Conservation (phyloP, 2,329 filamentous ascomycete species). For the Diplocarpon mali region DNA sequence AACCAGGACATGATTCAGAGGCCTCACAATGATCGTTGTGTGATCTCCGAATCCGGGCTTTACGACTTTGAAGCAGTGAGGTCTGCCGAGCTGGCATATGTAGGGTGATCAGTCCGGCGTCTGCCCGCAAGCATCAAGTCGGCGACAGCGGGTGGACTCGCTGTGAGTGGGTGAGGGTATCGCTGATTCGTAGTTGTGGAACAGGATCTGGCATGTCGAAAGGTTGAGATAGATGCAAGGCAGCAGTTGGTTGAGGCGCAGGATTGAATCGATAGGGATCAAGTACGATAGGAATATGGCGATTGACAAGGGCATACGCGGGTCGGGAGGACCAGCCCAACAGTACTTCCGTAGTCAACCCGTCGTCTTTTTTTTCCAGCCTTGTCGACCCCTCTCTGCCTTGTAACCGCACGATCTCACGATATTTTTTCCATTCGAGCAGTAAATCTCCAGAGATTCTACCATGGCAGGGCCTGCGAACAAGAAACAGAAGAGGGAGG, state of each 20-base stretch:
- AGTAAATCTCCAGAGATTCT: neutral
- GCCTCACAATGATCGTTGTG: neutral
- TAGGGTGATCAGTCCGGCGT: neutral
- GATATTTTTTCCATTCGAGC: no score
- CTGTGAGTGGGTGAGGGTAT: neutral
- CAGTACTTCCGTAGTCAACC: no score
- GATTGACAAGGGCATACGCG: neutral
- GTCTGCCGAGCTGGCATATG: neutral
- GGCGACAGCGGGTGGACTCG: neutral
- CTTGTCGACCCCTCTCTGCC: neutral
- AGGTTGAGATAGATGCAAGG: neutral
- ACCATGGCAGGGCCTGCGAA: slow-evolving; percentile 35
- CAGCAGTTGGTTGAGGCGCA: neutral
- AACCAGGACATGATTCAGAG: slow-evolving; percentile 45
- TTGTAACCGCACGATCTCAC: neutral
- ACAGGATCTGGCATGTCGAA: neutral
- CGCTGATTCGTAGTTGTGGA: neutral
- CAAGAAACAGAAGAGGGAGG: slow-evolving; percentile 55
- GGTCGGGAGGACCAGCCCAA: no score
- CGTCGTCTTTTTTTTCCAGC: no score
- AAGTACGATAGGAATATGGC: no score
- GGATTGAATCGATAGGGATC: neutral
- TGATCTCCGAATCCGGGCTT: neutral
- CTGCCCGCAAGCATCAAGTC: neutral
- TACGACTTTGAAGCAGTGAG: neutral